Conservation (phyloP, 176 grass and related monocot genomes). For the Zoysia pacifica region DNA sequence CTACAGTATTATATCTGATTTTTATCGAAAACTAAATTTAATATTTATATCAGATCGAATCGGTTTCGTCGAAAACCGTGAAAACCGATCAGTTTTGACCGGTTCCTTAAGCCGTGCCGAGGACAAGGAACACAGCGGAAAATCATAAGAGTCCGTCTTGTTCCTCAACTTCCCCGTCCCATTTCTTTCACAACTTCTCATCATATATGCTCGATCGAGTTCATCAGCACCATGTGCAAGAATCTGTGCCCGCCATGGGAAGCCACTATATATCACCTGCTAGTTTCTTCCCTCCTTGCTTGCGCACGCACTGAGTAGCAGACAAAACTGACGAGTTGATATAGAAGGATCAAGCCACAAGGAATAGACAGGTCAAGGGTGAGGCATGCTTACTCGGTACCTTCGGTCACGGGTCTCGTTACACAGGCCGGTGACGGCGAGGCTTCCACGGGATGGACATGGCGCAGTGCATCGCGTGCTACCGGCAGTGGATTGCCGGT, state of each 20-base stretch:
- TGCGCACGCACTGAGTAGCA: neutral
- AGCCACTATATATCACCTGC: too few relatives aligned
- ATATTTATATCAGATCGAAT: too few relatives aligned
- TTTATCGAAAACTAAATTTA: too few relatives aligned
- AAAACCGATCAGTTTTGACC: too few relatives aligned
- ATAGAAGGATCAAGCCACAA: neutral
- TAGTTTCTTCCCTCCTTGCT: neutral
- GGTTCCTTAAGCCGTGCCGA: too few relatives aligned
- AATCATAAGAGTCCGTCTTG: neutral
- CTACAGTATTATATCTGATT: too few relatives aligned
- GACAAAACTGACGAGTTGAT: neutral
- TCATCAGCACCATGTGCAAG: neutral
- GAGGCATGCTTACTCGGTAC: neutral
- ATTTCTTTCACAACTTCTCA: neutral
- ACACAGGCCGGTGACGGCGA: neutral
- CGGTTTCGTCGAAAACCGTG: too few relatives aligned
- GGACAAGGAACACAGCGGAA: neutral
- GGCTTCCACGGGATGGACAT: neutral
- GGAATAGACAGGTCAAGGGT: neutral
- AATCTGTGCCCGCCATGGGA: neutral
- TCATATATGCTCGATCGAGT: neutral
- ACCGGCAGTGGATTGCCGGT: conserved; percentile 48
- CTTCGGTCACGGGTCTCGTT: neutral
- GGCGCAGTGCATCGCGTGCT: conserved; percentile 38
- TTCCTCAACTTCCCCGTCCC: neutral